These are phyloP conservation scores for Phytophthora palmivora DNA, from an alignment of 352 stramenopile species.

Conservation along the genomic window DNA sequence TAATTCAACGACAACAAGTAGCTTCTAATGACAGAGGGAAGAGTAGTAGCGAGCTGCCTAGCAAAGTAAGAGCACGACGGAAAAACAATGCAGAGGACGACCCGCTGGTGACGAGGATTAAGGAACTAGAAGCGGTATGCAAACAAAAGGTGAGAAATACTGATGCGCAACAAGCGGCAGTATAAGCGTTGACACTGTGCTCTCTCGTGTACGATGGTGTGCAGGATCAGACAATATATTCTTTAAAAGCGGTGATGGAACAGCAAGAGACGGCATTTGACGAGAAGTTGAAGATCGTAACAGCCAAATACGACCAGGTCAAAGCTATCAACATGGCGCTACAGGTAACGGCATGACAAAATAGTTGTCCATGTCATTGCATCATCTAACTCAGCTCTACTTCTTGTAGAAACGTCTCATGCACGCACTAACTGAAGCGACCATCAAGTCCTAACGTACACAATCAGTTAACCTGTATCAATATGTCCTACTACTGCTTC, in stretches of 20 bases:
- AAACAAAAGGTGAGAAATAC: slow-evolving; percentile 69
- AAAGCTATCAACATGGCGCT: slow-evolving; percentile 84
- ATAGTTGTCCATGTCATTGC: neutral
- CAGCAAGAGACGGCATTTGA: slow-evolving; percentile 72
- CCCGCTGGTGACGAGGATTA: slow-evolving; percentile 41
- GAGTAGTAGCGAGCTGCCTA: slow-evolving; percentile 11
- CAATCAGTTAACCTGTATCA: slow-evolving; percentile 13
- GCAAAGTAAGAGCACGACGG: slow-evolving; percentile 19
- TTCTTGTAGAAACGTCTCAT: slow-evolving; percentile 62
- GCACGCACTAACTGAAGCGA: slow-evolving; percentile 49
- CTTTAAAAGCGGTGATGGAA: slow-evolving; percentile 71
- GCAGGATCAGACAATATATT: slow-evolving; percentile 74
- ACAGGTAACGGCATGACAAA: slow-evolving; percentile 48
- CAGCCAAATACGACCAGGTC: slow-evolving; percentile 79
- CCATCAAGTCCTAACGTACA: slow-evolving; percentile 29
- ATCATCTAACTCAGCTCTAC: slow-evolving; percentile 2
- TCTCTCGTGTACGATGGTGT: neutral
- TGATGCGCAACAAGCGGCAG: neutral
- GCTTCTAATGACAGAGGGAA: slow-evolving; percentile 15
- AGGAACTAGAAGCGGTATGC: slow-evolving; percentile 72
- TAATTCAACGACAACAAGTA: slow-evolving; percentile 21
- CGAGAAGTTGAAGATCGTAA: slow-evolving; percentile 73
- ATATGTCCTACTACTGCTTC: too few relatives aligned
- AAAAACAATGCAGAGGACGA: slow-evolving; percentile 32
- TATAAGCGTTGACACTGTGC: neutral